These are phyloP conservation scores for Mortierella sp. DNA, from an alignment of 371 early-diverging fungal genomes.

Conservation along the genomic window DNA sequence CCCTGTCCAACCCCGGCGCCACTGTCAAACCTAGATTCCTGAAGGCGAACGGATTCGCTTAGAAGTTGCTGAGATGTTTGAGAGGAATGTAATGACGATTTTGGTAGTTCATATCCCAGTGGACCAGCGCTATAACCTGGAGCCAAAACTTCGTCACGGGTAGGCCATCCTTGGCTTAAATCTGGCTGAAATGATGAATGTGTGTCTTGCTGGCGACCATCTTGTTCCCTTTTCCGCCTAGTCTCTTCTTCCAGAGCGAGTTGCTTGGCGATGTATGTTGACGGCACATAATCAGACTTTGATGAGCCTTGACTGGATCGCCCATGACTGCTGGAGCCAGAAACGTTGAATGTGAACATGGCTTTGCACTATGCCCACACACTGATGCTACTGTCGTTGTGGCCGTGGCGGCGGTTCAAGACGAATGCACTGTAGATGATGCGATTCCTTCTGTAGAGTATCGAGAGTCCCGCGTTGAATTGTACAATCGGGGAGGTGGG, in stretches of 20 bases:
- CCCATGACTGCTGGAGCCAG: conserved; percentile 31
- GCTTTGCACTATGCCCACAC: neutral
- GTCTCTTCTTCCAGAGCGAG: conserved; percentile 43
- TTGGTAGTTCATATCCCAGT: conserved; percentile 31
- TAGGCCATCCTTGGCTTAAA: conserved; percentile 16
- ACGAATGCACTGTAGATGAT: too few relatives aligned
- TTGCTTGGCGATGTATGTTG: conserved; percentile 32
- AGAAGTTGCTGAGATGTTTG: neutral
- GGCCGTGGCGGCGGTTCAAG: too few relatives aligned
- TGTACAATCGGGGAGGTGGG: too few relatives aligned
- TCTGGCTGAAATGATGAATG: neutral
- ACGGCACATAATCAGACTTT: conserved; percentile 43
- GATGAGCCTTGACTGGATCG: conserved; percentile 18
- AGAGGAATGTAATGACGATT: neutral
- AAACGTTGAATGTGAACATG: conserved; percentile 48
- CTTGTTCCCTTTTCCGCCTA: conserved; percentile 3
- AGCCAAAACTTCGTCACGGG: conserved; percentile 28
- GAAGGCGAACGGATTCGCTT: neutral
- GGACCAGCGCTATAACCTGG: conserved; percentile 40
- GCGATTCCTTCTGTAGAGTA: too few relatives aligned
- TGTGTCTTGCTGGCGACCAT: neutral
- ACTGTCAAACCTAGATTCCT: neutral
- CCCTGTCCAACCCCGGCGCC: conserved; percentile 11
- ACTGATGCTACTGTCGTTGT: neutral
- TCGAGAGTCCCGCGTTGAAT: too few relatives aligned